phyloP scores from a whole-genome alignment of 2,329 filamentous ascomycete genomes.

The Colletotrichum neosansevieriae region DNA sequence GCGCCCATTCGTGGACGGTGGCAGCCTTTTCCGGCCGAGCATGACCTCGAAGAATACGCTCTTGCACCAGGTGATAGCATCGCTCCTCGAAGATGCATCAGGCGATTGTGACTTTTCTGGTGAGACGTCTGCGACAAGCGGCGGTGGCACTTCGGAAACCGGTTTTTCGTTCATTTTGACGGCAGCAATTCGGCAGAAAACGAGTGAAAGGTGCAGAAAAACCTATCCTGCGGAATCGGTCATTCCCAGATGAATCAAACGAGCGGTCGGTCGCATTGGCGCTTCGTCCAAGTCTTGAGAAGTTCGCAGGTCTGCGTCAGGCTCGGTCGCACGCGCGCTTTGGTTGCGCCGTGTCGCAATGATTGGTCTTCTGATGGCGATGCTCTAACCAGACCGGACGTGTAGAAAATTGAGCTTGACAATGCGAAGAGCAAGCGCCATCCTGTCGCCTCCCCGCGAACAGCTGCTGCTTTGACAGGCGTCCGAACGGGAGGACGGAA shows the following conservation, averaged over 20 bases:
- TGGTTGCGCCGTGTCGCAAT: not conserved
- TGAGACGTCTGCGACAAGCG: not conserved
- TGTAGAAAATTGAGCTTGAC: conserved; percentile 1
- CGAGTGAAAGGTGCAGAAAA: conserved; percentile 13
- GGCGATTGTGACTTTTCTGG: not conserved
- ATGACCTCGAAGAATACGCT: conserved; percentile 61
- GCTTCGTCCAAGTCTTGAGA: not conserved
- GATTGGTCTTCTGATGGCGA: not conserved
- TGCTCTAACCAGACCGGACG: not conserved
- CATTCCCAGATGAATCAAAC: conserved; percentile 9
- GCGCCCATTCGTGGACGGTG: conserved; percentile 78
- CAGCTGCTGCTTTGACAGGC: conserved; percentile 10
- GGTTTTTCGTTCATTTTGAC: conserved; percentile 26
- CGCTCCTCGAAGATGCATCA: not conserved
- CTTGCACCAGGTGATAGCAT: conserved; percentile 42
- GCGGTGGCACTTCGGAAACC: not conserved
- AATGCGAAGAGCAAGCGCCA: conserved; percentile 16
- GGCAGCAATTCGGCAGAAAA: conserved; percentile 3
- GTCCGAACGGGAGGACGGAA: not conserved
- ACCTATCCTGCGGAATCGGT: not conserved
- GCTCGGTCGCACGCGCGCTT: not conserved
- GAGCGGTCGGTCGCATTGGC: conserved; percentile 14
- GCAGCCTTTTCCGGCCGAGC: conserved; percentile 75
- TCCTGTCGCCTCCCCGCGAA: conserved; percentile 4
- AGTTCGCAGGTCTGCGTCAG: conserved; percentile 2